phyloP scores from a whole-genome alignment of 306 rosid species.

The Leucaena leucocephala region DNA sequence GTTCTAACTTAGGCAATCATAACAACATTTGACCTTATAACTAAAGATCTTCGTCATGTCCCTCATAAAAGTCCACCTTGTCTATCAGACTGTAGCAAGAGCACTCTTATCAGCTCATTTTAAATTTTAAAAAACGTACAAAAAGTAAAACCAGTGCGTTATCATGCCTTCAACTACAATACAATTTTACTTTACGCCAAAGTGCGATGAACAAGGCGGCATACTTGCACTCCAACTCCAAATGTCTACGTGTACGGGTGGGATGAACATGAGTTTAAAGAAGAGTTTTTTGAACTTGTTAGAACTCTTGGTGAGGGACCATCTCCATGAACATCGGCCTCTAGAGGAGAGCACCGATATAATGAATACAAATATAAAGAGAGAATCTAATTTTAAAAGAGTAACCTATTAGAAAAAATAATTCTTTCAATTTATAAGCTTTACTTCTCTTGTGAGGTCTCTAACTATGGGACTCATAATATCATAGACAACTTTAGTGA shows the following conservation, averaged over 20 bases:
- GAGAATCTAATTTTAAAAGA: too few species aligned
- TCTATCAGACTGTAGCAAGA: conserved; percentile 18
- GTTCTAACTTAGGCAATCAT: conserved; percentile 35
- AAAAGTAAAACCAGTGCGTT: background rate
- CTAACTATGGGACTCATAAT: too few species aligned
- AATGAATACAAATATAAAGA: too few species aligned
- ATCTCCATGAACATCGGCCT: too few species aligned
- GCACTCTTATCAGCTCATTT: conserved; percentile 6
- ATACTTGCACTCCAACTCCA: background rate
- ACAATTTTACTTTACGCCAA: background rate
- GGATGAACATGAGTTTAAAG: too few species aligned
- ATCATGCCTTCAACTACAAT: background rate
- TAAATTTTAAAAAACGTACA: background rate
- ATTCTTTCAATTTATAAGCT: too few species aligned
- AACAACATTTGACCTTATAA: conserved; percentile 36
- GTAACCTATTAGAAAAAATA: too few species aligned
- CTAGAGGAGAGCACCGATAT: too few species aligned
- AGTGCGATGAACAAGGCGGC: background rate
- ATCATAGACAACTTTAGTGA: background rate
- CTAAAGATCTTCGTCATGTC: conserved; percentile 36
- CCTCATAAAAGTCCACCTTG: conserved; percentile 30
- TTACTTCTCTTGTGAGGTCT: too few species aligned
- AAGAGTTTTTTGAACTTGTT: too few species aligned
- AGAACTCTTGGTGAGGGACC: too few species aligned
- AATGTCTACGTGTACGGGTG: background rate